Evolutionary conservation across 139 green algal genomes (phyloP), one percentile per base, ranked within the genome.

Genomic region (Coelastrella sp.): DNA sequence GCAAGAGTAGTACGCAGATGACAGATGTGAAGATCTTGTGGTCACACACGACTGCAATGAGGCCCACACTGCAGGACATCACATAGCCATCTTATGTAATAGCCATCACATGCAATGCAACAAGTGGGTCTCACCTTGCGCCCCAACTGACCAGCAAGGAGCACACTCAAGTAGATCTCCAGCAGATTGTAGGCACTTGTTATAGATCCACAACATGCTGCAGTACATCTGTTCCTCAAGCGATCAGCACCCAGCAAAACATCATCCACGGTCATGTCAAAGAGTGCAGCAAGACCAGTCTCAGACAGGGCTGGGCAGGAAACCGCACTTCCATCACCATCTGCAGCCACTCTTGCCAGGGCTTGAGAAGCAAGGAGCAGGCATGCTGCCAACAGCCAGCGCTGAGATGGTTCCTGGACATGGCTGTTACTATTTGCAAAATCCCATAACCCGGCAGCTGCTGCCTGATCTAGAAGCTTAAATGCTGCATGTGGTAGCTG

Each of bases 401-500:
- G 17, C 19, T 67, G 32, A 23, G 48, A 50, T n/a, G 3, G 67
- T 38, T 19, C 53, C 53, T 21, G 21, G 21, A 6, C 8, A 5
- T 30, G 38, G 25, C 17, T 5, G 2, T 43, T 23, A 23, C 25
- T 1, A 71, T 51, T 53, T 40, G 75, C 53, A 13, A 23, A 21
- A 30, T 69, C 53, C n/a, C 8, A 60, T 27, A 84, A 43, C 37
- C 53, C 32, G 21, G 62, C 60, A 13, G 78, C 62, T 62, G 78
- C 78, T 62, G 62, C 78, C 41, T 71, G 34, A 35, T 84, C 78
- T n/a, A 84, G 78, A 27, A 84, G 60, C 3, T 35, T 4, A 30
- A 84, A 32, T 5, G 62, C 78, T 32, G 9, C 40, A 27, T 75
- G 38, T 27, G 78, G 60, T 23, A 84, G 60, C 27, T 51, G 27